phyloP scores from a whole-genome alignment of 2,329 filamentous ascomycete genomes.

The Didymella segeticola region DNA sequence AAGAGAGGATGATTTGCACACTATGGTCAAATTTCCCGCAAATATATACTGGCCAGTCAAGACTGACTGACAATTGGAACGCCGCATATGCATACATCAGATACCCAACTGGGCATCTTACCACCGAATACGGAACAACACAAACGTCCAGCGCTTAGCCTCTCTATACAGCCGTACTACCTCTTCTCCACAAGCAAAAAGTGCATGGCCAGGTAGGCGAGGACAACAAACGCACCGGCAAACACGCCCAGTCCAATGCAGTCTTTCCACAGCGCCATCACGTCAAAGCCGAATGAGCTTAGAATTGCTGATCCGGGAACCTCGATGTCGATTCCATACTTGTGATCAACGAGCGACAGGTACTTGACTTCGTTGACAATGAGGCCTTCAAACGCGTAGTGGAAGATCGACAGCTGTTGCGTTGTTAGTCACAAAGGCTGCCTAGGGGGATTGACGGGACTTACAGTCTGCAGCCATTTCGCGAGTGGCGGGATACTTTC shows the following conservation, averaged over 20 bases:
- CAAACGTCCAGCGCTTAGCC: conserved; percentile 3
- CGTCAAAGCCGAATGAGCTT: conserved; percentile 93
- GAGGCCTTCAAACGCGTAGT: conserved; percentile 94
- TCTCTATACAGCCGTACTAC: conserved; percentile 49
- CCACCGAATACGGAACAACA: neutral
- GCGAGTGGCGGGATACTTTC: conserved; percentile 86
- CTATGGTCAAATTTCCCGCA: neutral
- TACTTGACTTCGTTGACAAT: conserved; percentile 97
- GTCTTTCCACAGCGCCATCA: conserved; percentile 83
- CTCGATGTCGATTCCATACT: conserved; percentile 95
- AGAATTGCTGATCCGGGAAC: conserved; percentile 94
- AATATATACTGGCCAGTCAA: conserved; percentile 2
- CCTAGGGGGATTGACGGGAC: conserved; percentile 37
- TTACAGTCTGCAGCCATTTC: conserved; percentile 84
- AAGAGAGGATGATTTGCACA: neutral
- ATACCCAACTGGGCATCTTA: neutral
- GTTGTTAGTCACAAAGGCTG: neutral
- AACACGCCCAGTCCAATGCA: conserved; percentile 82
- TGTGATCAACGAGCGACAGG: conserved; percentile 87
- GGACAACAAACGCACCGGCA: conserved; percentile 79
- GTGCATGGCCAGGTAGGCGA: conserved; percentile 94
- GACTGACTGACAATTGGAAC: neutral
- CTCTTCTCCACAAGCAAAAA: conserved; percentile 88
- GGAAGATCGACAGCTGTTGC: conserved; percentile 84
- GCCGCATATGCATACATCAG: conserved; percentile 11